These are phyloP conservation scores for Dorcoceras hygrometricum DNA, from an alignment of 257 asterid genomes.

Conservation along the genomic window DNA sequence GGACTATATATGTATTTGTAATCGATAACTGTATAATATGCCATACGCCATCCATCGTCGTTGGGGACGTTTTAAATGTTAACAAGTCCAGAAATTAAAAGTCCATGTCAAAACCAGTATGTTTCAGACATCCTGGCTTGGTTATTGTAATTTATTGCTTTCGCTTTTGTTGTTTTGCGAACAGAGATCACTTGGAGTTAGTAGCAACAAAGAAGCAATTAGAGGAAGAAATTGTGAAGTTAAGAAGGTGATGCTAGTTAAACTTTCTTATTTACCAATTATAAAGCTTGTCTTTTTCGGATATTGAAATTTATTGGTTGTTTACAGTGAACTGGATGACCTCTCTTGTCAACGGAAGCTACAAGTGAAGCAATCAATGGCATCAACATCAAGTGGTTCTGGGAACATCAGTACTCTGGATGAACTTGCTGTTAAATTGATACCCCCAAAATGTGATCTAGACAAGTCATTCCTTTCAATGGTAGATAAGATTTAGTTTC, in stretches of 20 bases:
- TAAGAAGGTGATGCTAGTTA: conserved; percentile 45
- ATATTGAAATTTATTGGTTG: conserved; percentile 9
- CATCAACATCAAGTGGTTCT: conserved; percentile 31
- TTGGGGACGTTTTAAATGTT: too few species aligned
- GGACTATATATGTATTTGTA: neutral
- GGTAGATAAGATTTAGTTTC: conserved; percentile 31
- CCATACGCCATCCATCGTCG: neutral
- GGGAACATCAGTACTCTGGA: conserved; percentile 39
- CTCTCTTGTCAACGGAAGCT: conserved; percentile 33
- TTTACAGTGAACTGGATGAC: conserved; percentile 58
- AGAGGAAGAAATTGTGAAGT: conserved; percentile 61
- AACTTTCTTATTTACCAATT: neutral
- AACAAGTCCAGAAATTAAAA: too few species aligned
- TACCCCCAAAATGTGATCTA: conserved; percentile 39
- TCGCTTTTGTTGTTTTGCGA: conserved; percentile 1
- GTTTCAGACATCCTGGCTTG: neutral
- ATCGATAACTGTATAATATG: neutral
- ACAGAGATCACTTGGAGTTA: conserved; percentile 45
- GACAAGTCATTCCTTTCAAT: conserved; percentile 33
- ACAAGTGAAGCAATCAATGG: conserved; percentile 40
- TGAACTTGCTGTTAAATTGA: conserved; percentile 38
- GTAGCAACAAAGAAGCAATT: conserved; percentile 47
- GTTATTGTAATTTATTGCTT: neutral
- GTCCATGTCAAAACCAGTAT: too few species aligned
- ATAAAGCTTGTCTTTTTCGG: neutral